Evolutionary conservation across 192 early-diverging fungal species (phyloP).

Genomic region (Entrophospora sp.): DNA sequence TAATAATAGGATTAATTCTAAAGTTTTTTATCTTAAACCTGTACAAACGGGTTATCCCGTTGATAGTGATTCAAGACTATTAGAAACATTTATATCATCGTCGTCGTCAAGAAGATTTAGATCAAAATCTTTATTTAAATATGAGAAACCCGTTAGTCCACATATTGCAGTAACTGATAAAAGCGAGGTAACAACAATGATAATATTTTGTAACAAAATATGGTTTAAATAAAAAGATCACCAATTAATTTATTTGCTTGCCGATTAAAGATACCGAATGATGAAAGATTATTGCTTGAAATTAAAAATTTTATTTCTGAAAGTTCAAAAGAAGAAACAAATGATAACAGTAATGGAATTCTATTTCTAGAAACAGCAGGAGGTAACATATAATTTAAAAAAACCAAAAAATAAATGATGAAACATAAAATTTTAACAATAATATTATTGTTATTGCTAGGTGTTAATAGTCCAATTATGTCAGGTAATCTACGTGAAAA

Average conservation of each 20-base stretch:
- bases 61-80: constrained; percentile 62
- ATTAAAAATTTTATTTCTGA: constrained; percentile 33
- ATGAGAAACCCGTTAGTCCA: constrained; percentile 65
- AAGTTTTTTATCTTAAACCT: constrained; percentile 68
- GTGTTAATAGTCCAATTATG: constrained; percentile 64
- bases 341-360: constrained; percentile 34
- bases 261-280: constrained; percentile 31
- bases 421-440: neutral
- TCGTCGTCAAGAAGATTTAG: constrained; percentile 6
- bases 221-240: neutral
- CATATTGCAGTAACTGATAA: constrained; percentile 56
- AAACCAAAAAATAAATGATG: neutral
- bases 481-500: constrained; percentile 35
- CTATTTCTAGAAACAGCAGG: constrained; percentile 73
- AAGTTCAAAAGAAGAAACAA: constrained; percentile 18
- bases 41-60: constrained; percentile 76
- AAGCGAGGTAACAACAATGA: constrained; percentile 1
- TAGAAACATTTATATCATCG: neutral
- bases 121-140: constrained; percentile 49
- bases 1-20: constrained; percentile 27
- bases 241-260: neutral
- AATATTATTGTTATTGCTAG: constrained; percentile 25
- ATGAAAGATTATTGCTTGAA: constrained; percentile 32
- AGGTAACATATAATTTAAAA: constrained; percentile 30
- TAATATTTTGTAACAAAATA: constrained; percentile 7